These are phyloP conservation scores for Neocucurbitaria cava DNA, from an alignment of 2,329 filamentous ascomycete genomes.

Conservation along the genomic window DNA sequence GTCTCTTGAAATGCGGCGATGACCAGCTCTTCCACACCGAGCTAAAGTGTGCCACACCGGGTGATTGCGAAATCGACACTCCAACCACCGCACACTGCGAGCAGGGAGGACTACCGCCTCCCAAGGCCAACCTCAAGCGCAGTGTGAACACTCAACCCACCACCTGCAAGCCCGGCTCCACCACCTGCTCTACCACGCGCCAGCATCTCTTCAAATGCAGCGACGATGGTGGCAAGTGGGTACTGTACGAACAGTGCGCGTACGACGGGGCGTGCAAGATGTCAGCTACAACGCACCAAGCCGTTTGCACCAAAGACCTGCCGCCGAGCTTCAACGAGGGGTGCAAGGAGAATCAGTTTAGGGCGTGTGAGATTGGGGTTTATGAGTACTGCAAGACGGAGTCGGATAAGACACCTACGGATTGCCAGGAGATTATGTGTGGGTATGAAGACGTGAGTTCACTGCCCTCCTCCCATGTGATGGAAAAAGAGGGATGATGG, in stretches of 20 bases:
- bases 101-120: too few relatives aligned
- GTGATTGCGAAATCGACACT: too few relatives aligned
- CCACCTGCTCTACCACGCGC: too few relatives aligned
- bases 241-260: not conserved
- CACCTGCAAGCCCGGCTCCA: too few relatives aligned
- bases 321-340: not conserved
- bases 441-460: not conserved
- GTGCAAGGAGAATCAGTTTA: not conserved
- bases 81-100: too few relatives aligned
- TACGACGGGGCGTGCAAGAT: not conserved
- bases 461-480: too few relatives aligned
- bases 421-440: not conserved
- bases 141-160: too few relatives aligned
- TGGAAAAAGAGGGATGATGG: too few relatives aligned
- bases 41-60: not conserved
- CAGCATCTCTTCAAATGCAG: too few relatives aligned
- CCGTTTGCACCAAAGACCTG: not conserved
- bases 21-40: conserved; percentile 3
- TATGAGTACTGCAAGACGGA: not conserved
- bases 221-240: not conserved
- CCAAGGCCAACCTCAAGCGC: too few relatives aligned
- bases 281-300: not conserved
- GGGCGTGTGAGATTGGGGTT: not conserved
- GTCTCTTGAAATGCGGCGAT: conserved; percentile 2
- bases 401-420: not conserved